Percentiles rank a stretch among this genome's conserved stretches.
phyloP scores from a whole-genome alignment of 2,329 filamentous ascomycete genomes.

The Arthrobotrys pseudoclavata region DNA sequence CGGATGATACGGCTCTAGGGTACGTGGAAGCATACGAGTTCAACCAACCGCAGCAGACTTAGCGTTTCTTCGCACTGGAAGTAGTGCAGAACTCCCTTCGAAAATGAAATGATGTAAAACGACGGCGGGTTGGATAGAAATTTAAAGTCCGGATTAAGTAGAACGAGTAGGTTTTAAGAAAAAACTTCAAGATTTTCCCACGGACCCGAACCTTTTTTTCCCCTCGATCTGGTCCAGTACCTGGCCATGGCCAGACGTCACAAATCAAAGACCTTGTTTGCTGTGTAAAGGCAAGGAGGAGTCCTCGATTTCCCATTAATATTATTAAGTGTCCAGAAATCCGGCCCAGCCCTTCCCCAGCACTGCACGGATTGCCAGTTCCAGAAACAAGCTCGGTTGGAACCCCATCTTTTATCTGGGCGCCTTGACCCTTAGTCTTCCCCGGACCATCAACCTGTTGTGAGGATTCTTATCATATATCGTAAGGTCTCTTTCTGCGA shows the following conservation, averaged over 20 bases:
- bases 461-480: constrained; percentile 35
- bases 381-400: constrained; percentile 60
- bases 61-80: constrained; percentile 38
- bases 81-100: constrained; percentile 33
- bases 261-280: not conserved
- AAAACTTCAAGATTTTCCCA: constrained; percentile 6
- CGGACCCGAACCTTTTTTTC: constrained; percentile 16
- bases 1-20: constrained; percentile 42
- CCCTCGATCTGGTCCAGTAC: not conserved
- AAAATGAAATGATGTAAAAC: constrained; percentile 28
- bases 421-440: constrained; percentile 56
- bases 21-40: constrained; percentile 51
- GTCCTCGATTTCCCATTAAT: not conserved
- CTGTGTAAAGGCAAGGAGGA: not conserved
- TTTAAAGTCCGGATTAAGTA: not conserved
- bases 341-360: constrained; percentile 32
- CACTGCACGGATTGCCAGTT: constrained; percentile 55
- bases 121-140: constrained; percentile 9
- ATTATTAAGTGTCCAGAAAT: constrained; percentile 3
- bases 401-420: constrained; percentile 59
- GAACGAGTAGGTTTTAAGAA: constrained; percentile 17
- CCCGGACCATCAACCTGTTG: constrained; percentile 19
- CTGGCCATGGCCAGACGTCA: not conserved
- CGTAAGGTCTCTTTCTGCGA: constrained; percentile 7
- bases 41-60: constrained; percentile 38